Evolutionary conservation across 164 flowering plant species (phyloP).

Genomic region (Stephania japonica): DNA sequence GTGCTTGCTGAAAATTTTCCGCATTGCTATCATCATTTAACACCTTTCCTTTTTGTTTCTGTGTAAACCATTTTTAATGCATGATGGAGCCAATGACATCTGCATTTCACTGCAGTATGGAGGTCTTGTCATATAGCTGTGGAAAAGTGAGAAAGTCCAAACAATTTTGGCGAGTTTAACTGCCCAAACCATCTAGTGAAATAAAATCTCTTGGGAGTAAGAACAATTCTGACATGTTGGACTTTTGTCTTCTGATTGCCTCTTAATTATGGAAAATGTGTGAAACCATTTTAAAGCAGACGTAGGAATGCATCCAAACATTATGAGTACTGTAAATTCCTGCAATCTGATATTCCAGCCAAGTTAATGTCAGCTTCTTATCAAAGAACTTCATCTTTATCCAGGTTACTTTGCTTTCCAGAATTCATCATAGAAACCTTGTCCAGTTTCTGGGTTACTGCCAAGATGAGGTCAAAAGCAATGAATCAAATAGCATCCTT

Average conservation of each 20-base stretch:
- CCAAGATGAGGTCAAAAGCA: slow-evolving; percentile 81
- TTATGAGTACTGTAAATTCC: neutral
- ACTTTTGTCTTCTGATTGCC: neutral
- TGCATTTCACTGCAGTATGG: neutral
- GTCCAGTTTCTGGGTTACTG: slow-evolving; percentile 95
- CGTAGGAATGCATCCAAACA: neutral
- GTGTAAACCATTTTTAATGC: neutral
- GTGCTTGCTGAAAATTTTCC: neutral
- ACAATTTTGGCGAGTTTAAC: neutral
- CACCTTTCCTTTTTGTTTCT: neutral
- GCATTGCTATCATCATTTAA: neutral
- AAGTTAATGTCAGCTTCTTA: neutral
- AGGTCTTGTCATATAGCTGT: neutral
- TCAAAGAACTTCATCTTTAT: slow-evolving; percentile 10
- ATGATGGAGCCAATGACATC: neutral
- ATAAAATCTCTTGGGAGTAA: neutral
- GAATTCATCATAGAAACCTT: slow-evolving; percentile 95
- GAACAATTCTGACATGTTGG: neutral
- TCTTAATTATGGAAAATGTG: neutral
- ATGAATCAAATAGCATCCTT: slow-evolving; percentile 76
- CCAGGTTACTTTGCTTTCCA: slow-evolving; percentile 89
- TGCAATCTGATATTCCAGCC: neutral
- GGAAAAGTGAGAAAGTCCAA: neutral
- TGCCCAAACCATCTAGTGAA: neutral
- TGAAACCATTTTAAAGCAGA: neutral